These are phyloP conservation scores for Dacryopinax spathularia DNA, from an alignment of 768 basidiomycete genomes.

Conservation along the genomic window DNA sequence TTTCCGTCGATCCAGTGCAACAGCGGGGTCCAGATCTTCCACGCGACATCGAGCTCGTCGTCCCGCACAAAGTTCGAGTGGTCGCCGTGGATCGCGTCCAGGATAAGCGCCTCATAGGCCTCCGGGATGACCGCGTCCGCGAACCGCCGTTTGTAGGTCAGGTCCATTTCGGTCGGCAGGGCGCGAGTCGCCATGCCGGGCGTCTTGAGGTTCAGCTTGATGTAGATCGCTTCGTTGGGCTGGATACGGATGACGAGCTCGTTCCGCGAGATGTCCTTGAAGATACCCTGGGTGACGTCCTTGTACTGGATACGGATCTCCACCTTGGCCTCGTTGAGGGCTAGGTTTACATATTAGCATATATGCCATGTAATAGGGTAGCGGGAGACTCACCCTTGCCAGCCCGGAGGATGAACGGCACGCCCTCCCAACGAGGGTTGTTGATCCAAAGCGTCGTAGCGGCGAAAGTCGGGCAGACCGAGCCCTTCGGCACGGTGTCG, in stretches of 20 bases:
- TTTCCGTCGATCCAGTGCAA: conserved; percentile 90
- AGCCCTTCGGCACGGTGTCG: conserved; percentile 81
- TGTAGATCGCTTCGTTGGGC: conserved; percentile 88
- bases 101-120: conserved; percentile 88
- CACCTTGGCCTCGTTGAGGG: conserved; percentile 95
- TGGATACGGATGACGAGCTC: conserved; percentile 97
- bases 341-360: conserved; percentile 27
- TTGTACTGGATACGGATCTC: conserved; percentile 97
- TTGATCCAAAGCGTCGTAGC: conserved; percentile 82
- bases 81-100: conserved; percentile 93
- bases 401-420: conserved; percentile 95
- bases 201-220: conserved; percentile 91
- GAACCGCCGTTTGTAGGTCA: conserved; percentile 95
- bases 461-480: conserved; percentile 88
- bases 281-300: conserved; percentile 92
- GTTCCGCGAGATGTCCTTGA: conserved; percentile 89
- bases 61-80: conserved; percentile 98
- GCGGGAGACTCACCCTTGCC: conserved; percentile 67
- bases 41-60: conserved; percentile 92
- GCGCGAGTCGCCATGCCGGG: conserved; percentile 83
- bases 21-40: conserved; percentile 97
- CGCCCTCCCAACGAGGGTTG: conserved; percentile 96
- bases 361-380: conserved; percentile 5
- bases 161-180: conserved; percentile 92
- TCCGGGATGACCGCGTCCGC: conserved; percentile 83